These are phyloP conservation scores for Saccharomycopsis guyanensis DNA, from an alignment of 805 yeast species.

Conservation along the genomic window DNA sequence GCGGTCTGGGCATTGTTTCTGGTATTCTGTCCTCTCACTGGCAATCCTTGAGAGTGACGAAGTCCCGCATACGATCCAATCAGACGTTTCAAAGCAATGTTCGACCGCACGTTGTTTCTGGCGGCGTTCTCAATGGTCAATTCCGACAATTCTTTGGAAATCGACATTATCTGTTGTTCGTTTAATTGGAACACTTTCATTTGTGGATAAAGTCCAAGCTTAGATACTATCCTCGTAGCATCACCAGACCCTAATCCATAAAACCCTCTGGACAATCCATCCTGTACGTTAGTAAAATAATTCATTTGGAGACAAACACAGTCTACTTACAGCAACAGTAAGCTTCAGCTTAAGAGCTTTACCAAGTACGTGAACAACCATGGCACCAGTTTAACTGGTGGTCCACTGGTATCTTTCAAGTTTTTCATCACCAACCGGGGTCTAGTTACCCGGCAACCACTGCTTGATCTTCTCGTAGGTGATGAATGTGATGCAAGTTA, in stretches of 20 bases:
- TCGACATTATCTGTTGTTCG: slow-evolving; percentile 78
- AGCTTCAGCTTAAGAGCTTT: slow-evolving; percentile 41
- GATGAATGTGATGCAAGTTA: slow-evolving; percentile 84
- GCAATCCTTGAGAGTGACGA: slow-evolving; percentile 79
- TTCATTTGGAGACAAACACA: slow-evolving; percentile 19
- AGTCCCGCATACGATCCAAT: slow-evolving; percentile 85
- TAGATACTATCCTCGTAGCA: slow-evolving; percentile 74
- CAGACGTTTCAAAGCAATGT: slow-evolving; percentile 68
- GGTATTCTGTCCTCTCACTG: slow-evolving; percentile 87
- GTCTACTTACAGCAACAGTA: slow-evolving; percentile 17
- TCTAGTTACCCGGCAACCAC: slow-evolving; percentile 11
- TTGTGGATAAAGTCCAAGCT: slow-evolving; percentile 82
- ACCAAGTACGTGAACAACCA: slow-evolving; percentile 48
- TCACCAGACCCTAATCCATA: slow-evolving; percentile 79
- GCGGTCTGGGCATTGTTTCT: slow-evolving; percentile 90
- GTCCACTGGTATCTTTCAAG: neutral
- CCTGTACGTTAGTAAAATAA: too few relatives aligned
- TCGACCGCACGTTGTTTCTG: slow-evolving; percentile 63
- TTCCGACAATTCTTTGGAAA: slow-evolving; percentile 80
- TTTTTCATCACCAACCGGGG: neutral
- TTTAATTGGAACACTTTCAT: slow-evolving; percentile 92
- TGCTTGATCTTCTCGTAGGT: slow-evolving; percentile 63
- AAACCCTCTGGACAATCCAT: slow-evolving; percentile 72
- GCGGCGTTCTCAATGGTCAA: slow-evolving; percentile 78
- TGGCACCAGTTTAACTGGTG: too few relatives aligned